phyloP scores from a whole-genome alignment of 2,329 filamentous ascomycete species.

The Onygena corvina region DNA sequence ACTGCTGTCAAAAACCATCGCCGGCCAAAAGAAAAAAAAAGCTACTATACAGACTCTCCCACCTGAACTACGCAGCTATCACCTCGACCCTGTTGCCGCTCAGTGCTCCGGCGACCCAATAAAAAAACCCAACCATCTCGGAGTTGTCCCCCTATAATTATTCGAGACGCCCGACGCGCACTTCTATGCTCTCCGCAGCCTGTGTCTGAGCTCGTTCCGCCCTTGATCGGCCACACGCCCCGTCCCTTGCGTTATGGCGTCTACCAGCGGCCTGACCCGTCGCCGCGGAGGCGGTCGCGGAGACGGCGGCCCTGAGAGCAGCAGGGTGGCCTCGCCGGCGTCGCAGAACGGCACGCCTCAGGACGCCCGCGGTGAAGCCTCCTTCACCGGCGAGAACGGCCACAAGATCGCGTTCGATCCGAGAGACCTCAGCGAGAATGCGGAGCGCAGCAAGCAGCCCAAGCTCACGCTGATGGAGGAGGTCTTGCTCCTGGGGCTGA shows the following conservation, averaged over 20 bases:
- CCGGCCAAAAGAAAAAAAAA: no score
- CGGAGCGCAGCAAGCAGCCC: slow-evolving; percentile 91
- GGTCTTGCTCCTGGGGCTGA: slow-evolving; percentile 83
- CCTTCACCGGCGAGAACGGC: slow-evolving; percentile 82
- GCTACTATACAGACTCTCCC: no score
- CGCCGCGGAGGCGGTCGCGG: slow-evolving; percentile 54
- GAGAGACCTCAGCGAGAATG: slow-evolving; percentile 91
- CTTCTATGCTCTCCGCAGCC: slow-evolving; percentile 10
- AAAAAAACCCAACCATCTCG: no score
- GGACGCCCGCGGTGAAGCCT: slow-evolving; percentile 56
- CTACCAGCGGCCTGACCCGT: slow-evolving; percentile 59
- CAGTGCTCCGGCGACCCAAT: no score
- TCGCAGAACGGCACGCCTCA: slow-evolving; percentile 48
- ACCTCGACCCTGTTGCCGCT: no score
- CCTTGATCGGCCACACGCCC: slow-evolving; percentile 10
- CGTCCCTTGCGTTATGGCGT: slow-evolving; percentile 41
- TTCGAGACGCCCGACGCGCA: neutral
- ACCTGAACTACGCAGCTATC: slow-evolving; percentile 2
- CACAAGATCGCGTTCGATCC: slow-evolving; percentile 98
- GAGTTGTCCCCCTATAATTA: slow-evolving; percentile 7
- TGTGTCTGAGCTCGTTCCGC: slow-evolving; percentile 13
- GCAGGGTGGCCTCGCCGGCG: slow-evolving; percentile 54
- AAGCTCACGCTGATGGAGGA: slow-evolving; percentile 99
- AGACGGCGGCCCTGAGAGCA: slow-evolving; percentile 48
- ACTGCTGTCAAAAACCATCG: no score